Evolutionary conservation across 495 filamentous ascomycete species (phyloP).

Genomic region (Lineolata rhizophorae): DNA sequence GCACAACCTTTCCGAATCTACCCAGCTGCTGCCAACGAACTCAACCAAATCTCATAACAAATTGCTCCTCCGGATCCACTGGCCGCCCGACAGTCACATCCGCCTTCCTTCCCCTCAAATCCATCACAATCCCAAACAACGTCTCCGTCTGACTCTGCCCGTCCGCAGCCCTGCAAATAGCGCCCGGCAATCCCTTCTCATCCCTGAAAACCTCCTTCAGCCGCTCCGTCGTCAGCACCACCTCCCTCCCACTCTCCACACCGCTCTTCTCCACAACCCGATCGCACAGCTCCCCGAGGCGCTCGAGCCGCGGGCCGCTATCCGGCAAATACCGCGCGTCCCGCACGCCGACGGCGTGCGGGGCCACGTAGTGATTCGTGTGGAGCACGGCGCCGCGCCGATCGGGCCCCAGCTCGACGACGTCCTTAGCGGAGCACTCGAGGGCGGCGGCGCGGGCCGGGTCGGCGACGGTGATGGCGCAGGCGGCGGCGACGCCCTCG

Average conservation of each 20-base stretch:
- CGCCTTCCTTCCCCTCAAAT: neutral
- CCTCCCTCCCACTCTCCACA: no score
- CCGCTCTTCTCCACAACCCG: no score
- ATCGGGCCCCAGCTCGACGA: conserved; percentile 25
- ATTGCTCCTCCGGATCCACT: neutral
- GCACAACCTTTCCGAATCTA: no score
- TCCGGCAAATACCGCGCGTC: no score
- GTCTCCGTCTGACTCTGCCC: neutral
- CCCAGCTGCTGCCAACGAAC: no score
- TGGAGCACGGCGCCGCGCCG: conserved; percentile 28
- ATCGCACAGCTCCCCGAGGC: no score
- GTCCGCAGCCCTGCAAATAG: neutral
- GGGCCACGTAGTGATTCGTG: conserved; percentile 36
- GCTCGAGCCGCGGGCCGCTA: no score
- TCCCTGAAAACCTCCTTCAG: neutral
- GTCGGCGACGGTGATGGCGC: conserved; percentile 41
- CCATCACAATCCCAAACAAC: neutral
- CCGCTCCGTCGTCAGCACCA: conserved; percentile 25
- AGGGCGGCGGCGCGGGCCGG: conserved; percentile 27
- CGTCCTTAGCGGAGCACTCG: conserved; percentile 35
- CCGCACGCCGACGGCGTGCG: neutral
- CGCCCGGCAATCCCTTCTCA: neutral
- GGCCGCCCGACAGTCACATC: neutral
- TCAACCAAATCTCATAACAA: neutral
- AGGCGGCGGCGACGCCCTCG: conserved; percentile 35